Percentiles rank a stretch among this genome's conserved stretches.
Conservation (phyloP, 805 yeast genomes). For the Kazachstania africana region DNA sequence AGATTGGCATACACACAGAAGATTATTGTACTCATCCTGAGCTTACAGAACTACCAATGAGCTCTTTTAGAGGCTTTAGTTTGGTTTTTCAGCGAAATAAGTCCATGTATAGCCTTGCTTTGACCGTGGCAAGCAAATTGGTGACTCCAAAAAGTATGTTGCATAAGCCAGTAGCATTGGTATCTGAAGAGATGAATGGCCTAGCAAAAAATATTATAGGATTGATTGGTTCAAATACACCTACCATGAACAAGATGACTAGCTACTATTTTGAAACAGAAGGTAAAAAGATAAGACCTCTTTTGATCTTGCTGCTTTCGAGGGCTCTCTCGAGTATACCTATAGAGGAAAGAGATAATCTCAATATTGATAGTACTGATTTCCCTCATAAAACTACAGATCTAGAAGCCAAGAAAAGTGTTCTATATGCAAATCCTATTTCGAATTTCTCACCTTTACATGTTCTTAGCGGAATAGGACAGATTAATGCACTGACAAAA, state of each 20-base stretch:
- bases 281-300: constrained; percentile 90
- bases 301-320: constrained; percentile 72
- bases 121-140: constrained; percentile 60
- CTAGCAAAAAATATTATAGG: constrained; percentile 78
- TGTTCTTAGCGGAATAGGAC: constrained; percentile 81
- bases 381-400: constrained; percentile 28
- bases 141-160: constrained; percentile 52
- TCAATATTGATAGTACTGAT: constrained; percentile 49
- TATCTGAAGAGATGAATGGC: constrained; percentile 84
- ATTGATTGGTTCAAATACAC: constrained; percentile 87
- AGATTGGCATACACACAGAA: too few relatives aligned
- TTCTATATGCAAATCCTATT: constrained; percentile 18
- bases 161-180: constrained; percentile 81
- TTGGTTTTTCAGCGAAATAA: too few relatives aligned
- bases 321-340: constrained; percentile 77
- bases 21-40: too few relatives aligned
- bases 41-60: too few relatives aligned
- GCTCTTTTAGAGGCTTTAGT: too few relatives aligned
- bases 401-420: neutral
- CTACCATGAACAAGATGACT: constrained; percentile 83
- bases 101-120: too few relatives aligned
- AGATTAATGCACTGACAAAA: constrained; percentile 77
- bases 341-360: constrained; percentile 48
- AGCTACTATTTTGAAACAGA: constrained; percentile 91
- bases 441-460: constrained; percentile 59